Evolutionary conservation across 345 rosid species (phyloP).

Genomic region (Eucalyptus camaldulensis): DNA sequence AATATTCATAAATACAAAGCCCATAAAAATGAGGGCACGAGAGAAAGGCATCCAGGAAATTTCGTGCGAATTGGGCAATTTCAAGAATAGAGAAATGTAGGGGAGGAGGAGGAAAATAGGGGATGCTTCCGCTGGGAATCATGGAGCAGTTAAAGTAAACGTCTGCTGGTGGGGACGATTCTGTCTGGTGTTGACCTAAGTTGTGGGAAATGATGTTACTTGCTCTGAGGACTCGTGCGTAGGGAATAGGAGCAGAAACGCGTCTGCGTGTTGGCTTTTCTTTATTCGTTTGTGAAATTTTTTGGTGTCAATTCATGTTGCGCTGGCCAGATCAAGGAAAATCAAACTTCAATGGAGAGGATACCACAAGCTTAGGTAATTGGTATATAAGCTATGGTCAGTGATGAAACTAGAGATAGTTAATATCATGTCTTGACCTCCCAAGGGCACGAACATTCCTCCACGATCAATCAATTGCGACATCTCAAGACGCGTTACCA

Average conservation of each 20-base stretch:
- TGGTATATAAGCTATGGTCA: neutral
- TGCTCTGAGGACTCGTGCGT: neutral
- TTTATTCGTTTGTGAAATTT: neutral
- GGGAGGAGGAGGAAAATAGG: neutral
- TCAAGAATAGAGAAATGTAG: neutral
- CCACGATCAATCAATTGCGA: too few relatives aligned
- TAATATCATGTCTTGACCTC: neutral
- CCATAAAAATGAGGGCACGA: neutral
- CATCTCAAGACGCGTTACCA: rapidly evolving
- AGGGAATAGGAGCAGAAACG: neutral
- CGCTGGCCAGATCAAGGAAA: neutral
- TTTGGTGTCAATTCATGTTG: neutral
- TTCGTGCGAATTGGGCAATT: neutral
- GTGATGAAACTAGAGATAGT: neutral
- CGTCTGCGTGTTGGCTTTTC: neutral
- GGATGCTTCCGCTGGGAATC: neutral
- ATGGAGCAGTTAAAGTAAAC: neutral
- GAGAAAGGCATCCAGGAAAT: neutral
- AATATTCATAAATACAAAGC: neutral
- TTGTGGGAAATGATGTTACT: neutral
- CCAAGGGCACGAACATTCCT: too few relatives aligned
- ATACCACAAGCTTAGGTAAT: neutral
- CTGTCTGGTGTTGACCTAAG: neutral
- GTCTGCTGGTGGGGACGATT: neutral
- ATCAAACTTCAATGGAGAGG: neutral